These are phyloP conservation scores for Daldinia decipiens DNA, from an alignment of 495 filamentous ascomycete species.

Conservation along the genomic window DNA sequence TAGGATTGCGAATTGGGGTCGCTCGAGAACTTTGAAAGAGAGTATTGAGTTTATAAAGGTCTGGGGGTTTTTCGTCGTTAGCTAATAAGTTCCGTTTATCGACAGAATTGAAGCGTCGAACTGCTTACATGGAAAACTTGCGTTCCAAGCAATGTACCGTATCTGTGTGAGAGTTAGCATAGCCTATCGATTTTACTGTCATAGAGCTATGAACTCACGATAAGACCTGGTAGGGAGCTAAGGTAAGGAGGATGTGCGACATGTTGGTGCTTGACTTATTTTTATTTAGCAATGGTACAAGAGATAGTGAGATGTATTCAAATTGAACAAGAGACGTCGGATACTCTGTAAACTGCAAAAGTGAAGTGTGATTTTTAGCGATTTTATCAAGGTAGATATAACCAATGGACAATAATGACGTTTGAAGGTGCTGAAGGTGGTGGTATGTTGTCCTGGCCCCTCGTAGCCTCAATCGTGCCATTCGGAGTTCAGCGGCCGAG, in stretches of 20 bases:
- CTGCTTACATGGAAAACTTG: slow-evolving; percentile 77
- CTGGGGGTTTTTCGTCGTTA: slow-evolving; percentile 48
- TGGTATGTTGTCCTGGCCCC: slow-evolving; percentile 25
- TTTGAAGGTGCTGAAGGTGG: slow-evolving; percentile 19
- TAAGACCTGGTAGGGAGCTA: slow-evolving; percentile 80
- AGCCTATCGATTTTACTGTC: slow-evolving; percentile 7
- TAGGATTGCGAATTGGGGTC: slow-evolving; percentile 81
- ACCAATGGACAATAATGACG: slow-evolving; percentile 24
- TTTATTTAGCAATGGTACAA: not conserved
- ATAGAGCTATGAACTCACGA: slow-evolving; percentile 60
- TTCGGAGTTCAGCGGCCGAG: slow-evolving; percentile 9
- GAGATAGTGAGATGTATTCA: not conserved
- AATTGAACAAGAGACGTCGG: not conserved
- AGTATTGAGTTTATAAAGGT: slow-evolving; percentile 83
- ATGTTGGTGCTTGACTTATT: slow-evolving; percentile 28
- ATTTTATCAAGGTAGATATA: slow-evolving; percentile 20
- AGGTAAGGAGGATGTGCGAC: slow-evolving; percentile 60
- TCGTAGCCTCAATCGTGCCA: slow-evolving; percentile 33
- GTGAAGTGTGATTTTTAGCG: slow-evolving; percentile 13
- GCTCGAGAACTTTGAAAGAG: slow-evolving; percentile 76
- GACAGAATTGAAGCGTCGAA: not conserved
- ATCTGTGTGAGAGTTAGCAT: slow-evolving; percentile 59
- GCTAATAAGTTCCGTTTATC: slow-evolving; percentile 6
- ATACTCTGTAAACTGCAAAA: not conserved
- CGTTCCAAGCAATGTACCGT: slow-evolving; percentile 80